Percentiles rank a stretch among this genome's conserved stretches.
Conservation (phyloP, 164 flowering plant species). For the Sedum album region DNA sequence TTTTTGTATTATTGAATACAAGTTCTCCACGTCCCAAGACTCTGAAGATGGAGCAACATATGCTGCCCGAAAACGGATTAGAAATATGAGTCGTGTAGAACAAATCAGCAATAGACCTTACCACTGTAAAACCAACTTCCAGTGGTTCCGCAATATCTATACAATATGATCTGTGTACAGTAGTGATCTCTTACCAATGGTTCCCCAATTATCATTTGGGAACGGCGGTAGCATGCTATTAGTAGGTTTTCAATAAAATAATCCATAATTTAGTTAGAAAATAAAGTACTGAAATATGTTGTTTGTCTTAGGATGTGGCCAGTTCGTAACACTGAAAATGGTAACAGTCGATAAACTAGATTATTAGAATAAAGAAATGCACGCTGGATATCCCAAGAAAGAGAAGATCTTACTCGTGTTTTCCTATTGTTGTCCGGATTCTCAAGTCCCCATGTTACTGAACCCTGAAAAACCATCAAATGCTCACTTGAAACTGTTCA, state of each 20-base stretch:
- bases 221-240: no score
- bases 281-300: background rate
- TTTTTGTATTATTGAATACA: constrained; percentile 59
- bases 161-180: no score
- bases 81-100: constrained; percentile 68
- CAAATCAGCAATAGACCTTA: constrained; percentile 61
- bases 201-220: no score
- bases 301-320: background rate
- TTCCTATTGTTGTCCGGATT: no score
- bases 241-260: background rate
- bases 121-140: constrained; percentile 42
- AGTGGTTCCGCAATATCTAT: constrained; percentile 41
- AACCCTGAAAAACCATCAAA: background rate
- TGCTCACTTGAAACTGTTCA: background rate
- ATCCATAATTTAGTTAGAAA: background rate
- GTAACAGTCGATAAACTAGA: background rate
- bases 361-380: background rate
- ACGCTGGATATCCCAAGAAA: background rate
- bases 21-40: constrained; percentile 97
- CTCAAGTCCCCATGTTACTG: constrained; percentile 3
- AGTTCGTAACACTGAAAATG: background rate
- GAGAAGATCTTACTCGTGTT: background rate
- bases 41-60: constrained; percentile 84
- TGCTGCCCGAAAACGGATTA: constrained; percentile 68
- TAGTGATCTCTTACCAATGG: constrained; percentile 33